phyloP scores from a whole-genome alignment of 106 monocot species.

The Apostasia shenzhenica region DNA sequence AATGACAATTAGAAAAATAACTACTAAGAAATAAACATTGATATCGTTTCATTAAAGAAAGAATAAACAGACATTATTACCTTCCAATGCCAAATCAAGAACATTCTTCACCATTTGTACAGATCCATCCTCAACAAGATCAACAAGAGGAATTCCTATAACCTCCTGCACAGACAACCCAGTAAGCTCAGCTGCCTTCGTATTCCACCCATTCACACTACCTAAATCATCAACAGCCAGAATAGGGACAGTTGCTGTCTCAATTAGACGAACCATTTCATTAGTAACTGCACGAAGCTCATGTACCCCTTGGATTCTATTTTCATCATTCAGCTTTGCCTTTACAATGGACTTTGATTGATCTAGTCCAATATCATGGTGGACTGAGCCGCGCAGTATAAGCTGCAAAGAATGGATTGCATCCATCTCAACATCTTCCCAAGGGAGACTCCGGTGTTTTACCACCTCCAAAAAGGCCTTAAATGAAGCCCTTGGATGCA shows the following conservation, averaged over 20 bases:
- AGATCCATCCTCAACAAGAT: constrained; percentile 58
- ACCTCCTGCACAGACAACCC: constrained; percentile 66
- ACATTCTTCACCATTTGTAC: constrained; percentile 46
- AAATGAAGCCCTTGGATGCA: constrained; percentile 89
- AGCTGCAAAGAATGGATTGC: constrained; percentile 92
- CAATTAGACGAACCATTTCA: constrained; percentile 94
- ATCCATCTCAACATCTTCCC: constrained; percentile 97
- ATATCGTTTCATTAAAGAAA: neutral
- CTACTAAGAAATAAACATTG: neutral
- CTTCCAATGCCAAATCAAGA: constrained; percentile 61
- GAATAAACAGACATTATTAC: constrained; percentile 20
- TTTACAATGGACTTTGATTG: constrained; percentile 33
- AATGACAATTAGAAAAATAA: neutral
- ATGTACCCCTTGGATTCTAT: constrained; percentile 44
- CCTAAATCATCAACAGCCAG: constrained; percentile 73
- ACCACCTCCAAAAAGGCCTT: constrained; percentile 80
- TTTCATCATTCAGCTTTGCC: constrained; percentile 25
- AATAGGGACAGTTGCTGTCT: constrained; percentile 82
- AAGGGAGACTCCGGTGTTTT: constrained; percentile 74
- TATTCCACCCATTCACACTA: constrained; percentile 86
- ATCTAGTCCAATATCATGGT: constrained; percentile 19
- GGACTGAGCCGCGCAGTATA: constrained; percentile 59
- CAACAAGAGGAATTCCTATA: constrained; percentile 54
- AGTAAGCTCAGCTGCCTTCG: constrained; percentile 73
- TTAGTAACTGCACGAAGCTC: constrained; percentile 67